phyloP scores from a whole-genome alignment of 345 rosid species.

The Tarenaya hassleriana region DNA sequence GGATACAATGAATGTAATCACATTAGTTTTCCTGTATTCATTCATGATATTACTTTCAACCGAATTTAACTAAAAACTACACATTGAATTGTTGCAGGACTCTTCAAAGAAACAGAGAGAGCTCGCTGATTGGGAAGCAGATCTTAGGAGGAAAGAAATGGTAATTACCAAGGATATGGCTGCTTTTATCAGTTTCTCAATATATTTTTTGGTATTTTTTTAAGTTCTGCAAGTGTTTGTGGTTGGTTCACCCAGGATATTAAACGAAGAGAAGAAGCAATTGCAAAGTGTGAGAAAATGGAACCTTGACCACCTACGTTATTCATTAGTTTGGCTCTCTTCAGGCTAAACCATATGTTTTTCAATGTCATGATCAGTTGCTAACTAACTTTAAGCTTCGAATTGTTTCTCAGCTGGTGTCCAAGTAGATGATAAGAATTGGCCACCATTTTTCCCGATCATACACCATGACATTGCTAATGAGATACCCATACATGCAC shows the following conservation, averaged over 20 bases:
- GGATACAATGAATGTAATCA: slow-evolving; percentile 57
- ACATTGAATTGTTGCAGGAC: slow-evolving; percentile 37
- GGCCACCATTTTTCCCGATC: slow-evolving; percentile 97
- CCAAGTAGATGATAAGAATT: slow-evolving; percentile 62
- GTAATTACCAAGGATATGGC: slow-evolving; percentile 21
- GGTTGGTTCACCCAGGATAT: slow-evolving; percentile 44
- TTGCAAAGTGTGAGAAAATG: slow-evolving; percentile 41
- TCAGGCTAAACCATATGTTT: background rate
- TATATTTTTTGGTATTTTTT: background rate
- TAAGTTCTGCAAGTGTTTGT: slow-evolving; percentile 10
- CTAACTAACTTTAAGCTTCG: slow-evolving; percentile 1
- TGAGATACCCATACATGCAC: slow-evolving; percentile 94
- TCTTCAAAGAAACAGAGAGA: slow-evolving; percentile 62
- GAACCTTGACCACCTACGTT: slow-evolving; percentile 2
- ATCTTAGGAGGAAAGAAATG: slow-evolving; percentile 71
- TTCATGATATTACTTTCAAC: background rate
- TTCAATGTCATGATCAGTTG: background rate
- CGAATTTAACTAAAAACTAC: background rate
- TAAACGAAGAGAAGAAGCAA: slow-evolving; percentile 70
- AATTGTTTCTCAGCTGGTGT: slow-evolving; percentile 59
- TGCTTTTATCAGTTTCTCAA: background rate
- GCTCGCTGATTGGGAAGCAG: slow-evolving; percentile 75
- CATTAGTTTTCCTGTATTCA: background rate
- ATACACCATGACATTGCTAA: slow-evolving; percentile 96
- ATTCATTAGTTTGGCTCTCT: background rate